phyloP scores from a whole-genome alignment of 1,139 yeast genomes.

The Yamadazyma friedrichii region DNA sequence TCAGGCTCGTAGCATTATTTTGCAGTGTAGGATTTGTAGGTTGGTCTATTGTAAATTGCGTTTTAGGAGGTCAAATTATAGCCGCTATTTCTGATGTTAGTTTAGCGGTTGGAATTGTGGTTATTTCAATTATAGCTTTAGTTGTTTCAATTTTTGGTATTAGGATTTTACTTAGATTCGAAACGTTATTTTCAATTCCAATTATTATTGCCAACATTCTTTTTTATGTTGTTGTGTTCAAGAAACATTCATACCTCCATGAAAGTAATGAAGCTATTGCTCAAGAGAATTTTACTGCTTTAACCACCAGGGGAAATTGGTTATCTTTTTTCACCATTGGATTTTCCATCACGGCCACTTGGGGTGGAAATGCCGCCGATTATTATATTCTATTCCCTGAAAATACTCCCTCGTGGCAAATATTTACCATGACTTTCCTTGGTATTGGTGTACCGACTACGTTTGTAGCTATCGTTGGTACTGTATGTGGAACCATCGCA shows the following conservation, averaged over 20 bases:
- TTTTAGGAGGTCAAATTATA: slow-evolving; percentile 37
- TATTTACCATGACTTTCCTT: slow-evolving; percentile 62
- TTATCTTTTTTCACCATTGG: slow-evolving; percentile 71
- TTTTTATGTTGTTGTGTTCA: slow-evolving; percentile 65
- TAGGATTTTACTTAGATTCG: slow-evolving; percentile 60
- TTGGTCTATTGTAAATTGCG: slow-evolving; percentile 43
- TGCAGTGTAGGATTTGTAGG: slow-evolving; percentile 39
- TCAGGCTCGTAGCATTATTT: slow-evolving; percentile 31
- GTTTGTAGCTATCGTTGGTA: slow-evolving; percentile 74
- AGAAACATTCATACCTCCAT: slow-evolving; percentile 45
- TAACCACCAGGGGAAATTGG: slow-evolving; percentile 59
- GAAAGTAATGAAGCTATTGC: slow-evolving; percentile 30
- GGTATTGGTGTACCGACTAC: slow-evolving; percentile 73
- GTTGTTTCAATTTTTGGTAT: slow-evolving; percentile 37
- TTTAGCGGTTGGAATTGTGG: slow-evolving; percentile 31
- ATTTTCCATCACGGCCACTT: slow-evolving; percentile 81
- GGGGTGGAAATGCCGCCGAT: slow-evolving; percentile 89
- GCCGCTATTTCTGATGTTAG: slow-evolving; percentile 25
- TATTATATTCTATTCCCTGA: slow-evolving; percentile 85
- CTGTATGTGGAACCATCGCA: slow-evolving; percentile 71
- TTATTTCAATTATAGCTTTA: slow-evolving; percentile 28
- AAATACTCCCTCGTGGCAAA: slow-evolving; percentile 54
- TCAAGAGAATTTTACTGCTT: slow-evolving; percentile 26
- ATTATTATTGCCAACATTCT: slow-evolving; percentile 67
- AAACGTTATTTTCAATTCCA: slow-evolving; percentile 66